Evolutionary conservation across 768 basidiomycete genomes (phyloP), one percentile per base, ranked within the genome.

Genomic region (Lepiota venenata): DNA sequence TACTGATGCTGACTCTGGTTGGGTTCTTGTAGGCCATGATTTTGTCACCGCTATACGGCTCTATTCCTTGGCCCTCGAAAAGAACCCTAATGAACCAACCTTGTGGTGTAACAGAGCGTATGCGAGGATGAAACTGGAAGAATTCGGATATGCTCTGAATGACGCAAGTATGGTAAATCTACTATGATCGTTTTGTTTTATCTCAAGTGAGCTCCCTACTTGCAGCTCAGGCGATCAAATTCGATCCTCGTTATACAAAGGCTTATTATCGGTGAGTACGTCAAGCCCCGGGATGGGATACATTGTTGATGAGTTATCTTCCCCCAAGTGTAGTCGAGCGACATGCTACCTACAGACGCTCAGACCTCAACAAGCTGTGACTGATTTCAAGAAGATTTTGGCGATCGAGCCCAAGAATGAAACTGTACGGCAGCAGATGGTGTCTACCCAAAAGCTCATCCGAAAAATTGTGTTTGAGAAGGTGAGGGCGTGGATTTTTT

Each of bases 91-190:
- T 52, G 96, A 98, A 62, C 74, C 93, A 49, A 94, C 93, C 12
- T 69, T 96, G 49, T 98, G 91, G 89, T 94, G 89, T 66, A 98
- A 98, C 71, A 82, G 96, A 36, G 93, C 97, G 2, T 91, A 93
- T 70, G 81, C 91, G 12, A 82, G 96, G 47, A 92, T 95, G 70
- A 97, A 91, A 72, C 71, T 98, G 52, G 90, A 99, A 68, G 80
- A 99, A 71, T 88, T 89, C 63, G 97, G 97, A 2, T 93, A 94
- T 64, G 97, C 94, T 14, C 80, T 96, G 22, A 73, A 75, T 25
- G 96, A 98, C 74, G 84, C 93, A 39, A 83, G 93, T 94, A 63
- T 67, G 88, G 80, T 43, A 27, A 40, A 45, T 50, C 36, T 18
- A 38, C n/a, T 45, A 32, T 22, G 32, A 41, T 5, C 52, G 35